Evolutionary conservation across 306 rosid genomes (phyloP).

Genomic region (Pachyrhizus erosus): DNA sequence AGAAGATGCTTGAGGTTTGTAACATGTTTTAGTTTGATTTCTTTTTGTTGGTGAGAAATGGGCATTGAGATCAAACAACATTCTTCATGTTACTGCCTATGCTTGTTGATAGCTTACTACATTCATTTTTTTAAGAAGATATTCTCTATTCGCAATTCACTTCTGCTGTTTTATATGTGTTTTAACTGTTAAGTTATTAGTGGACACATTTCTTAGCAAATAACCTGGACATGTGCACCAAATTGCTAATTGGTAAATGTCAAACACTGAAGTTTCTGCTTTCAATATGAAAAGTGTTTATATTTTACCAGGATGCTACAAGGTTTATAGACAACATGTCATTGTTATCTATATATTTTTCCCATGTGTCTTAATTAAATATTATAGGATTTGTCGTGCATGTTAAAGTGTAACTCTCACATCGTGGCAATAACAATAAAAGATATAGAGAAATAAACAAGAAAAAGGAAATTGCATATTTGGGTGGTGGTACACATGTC

Average conservation of each 20-base stretch:
- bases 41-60: constrained; percentile 28
- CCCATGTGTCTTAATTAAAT: neutral
- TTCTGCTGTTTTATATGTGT: neutral
- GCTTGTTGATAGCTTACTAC: constrained; percentile 35
- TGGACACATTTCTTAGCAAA: constrained; percentile 23
- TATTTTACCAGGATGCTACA: constrained; percentile 27
- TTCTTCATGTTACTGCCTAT: constrained; percentile 23
- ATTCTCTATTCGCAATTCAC: constrained; percentile 23
- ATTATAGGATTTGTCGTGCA: constrained; percentile 4
- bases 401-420: constrained; percentile 10
- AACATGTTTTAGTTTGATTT: constrained; percentile 37
- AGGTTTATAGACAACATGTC: neutral
- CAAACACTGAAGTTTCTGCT: constrained; percentile 24
- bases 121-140: constrained; percentile 1
- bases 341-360: neutral
- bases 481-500: constrained; percentile 6
- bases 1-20: constrained; percentile 85
- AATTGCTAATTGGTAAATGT: neutral
- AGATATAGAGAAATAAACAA: neutral
- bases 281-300: neutral
- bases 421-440: constrained; percentile 6
- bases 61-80: neutral
- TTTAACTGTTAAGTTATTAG: neutral
- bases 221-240: constrained; percentile 7
- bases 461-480: neutral